phyloP scores from a whole-genome alignment of 352 stramenopile species.

The Globisporangium polare region DNA sequence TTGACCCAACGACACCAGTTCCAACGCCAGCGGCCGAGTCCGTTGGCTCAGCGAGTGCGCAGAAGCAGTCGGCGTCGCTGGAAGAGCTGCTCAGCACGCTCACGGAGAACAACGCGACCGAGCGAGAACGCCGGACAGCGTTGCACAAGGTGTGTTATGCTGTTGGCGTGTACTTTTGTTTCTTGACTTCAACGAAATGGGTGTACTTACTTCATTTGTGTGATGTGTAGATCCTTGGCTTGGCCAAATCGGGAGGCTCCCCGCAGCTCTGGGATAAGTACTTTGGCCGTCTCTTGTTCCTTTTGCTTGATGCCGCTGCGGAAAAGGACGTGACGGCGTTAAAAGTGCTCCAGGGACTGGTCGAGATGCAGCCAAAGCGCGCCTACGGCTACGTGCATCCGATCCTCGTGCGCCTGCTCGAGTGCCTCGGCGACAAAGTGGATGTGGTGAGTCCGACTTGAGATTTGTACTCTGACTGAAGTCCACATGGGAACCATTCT shows the following conservation, averaged over 20 bases:
- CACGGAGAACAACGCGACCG: slow-evolving; percentile 43
- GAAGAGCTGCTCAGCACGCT: slow-evolving; percentile 41
- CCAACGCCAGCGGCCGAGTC: slow-evolving; percentile 1
- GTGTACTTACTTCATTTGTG: not conserved
- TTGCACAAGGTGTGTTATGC: slow-evolving; percentile 42
- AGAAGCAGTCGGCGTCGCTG: slow-evolving; percentile 22
- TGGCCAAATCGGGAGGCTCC: slow-evolving; percentile 21
- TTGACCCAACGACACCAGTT: not conserved
- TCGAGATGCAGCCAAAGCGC: slow-evolving; percentile 35
- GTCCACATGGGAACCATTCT: not conserved
- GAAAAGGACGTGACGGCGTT: slow-evolving; percentile 46
- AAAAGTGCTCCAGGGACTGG: slow-evolving; percentile 47
- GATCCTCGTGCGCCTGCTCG: slow-evolving; percentile 55
- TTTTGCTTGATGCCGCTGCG: slow-evolving; percentile 39
- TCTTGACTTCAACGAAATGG: not conserved
- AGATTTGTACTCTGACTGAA: not conserved
- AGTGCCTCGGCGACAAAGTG: slow-evolving; percentile 33
- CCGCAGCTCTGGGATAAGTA: slow-evolving; percentile 34
- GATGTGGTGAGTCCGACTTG: slow-evolving; percentile 32
- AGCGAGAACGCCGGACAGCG: slow-evolving; percentile 30
- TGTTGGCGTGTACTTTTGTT: not conserved
- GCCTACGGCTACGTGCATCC: slow-evolving; percentile 50
- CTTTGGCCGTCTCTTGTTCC: slow-evolving; percentile 38
- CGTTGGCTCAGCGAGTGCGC: not conserved
- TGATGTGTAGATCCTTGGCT: slow-evolving; percentile 25